Evolutionary conservation across 495 filamentous ascomycete genomes (phyloP), one percentile per base, ranked within the genome.

Genomic region (Penicillium nucicola): DNA sequence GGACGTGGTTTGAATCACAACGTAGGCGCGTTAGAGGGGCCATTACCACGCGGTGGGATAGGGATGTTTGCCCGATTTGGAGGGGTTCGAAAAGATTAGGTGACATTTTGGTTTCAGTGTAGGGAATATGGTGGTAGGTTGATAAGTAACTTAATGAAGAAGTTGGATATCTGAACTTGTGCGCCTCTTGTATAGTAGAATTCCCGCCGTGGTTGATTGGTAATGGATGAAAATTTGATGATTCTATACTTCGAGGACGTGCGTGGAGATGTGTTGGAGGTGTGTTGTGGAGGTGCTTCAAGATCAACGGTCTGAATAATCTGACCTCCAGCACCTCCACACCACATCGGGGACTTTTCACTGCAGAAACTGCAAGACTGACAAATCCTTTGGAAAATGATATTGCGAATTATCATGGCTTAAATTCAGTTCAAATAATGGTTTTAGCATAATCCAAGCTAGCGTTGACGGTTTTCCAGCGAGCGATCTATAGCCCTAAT

Each of bases 1-100:
- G 75, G 28, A 61, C 50, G 51, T 64, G 59, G 34, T 62, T 32
- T 33, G 88, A 77, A 39, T 55, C 52, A 38, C 62, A 66, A 22
- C 78, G 74, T 49, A 74, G 70, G 9, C 77, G 72, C 8, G 77
- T 82, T 43, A 81, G 45, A 0, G 77, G 79, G 0, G 77, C 75
- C 59, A 81, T 65, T 20, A 66, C 68, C 30, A 82, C 56, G 38
- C 77, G 77, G 60, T 80, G 70, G 35, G 60, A 56, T 34, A 81
- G 74, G 14, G 67, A 61, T 41, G 77, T 48, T 33, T 63, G 52
- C n/a, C 76, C 76, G 9, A 82, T 56, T 19, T 51, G 61, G 42
- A 84, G 55, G 13, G 82, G 79, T 1, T 61, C 58, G 66, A 83
- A 84, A 18, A 84, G 70, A 40, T 66, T 61, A n/a, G 57, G 10